Percentiles rank a stretch among this genome's conserved stretches.
phyloP scores from a whole-genome alignment of 176 grass and related monocot species.

The Calamus simplicifolius region DNA sequence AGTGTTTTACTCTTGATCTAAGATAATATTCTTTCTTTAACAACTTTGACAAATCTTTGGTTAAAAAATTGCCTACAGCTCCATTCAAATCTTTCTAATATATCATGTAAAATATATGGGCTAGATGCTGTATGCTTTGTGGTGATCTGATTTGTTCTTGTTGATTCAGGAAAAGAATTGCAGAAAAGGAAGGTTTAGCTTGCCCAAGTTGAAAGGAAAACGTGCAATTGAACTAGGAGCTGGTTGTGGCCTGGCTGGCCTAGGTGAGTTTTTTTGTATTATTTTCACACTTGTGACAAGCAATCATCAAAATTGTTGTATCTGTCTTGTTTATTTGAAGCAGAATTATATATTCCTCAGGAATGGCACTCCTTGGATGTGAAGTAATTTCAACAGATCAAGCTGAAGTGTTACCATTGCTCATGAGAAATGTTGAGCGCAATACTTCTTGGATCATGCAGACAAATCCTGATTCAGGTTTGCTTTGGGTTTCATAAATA shows the following conservation, averaged over 20 bases:
- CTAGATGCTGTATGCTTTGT: neutral
- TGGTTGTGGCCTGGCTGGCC: slow-evolving; percentile 86
- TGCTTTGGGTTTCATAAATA: neutral
- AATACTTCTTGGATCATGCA: slow-evolving; percentile 77
- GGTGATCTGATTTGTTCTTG: neutral
- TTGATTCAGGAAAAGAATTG: slow-evolving; percentile 75
- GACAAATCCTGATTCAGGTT: slow-evolving; percentile 71
- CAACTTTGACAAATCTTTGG: no score
- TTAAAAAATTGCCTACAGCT: no score
- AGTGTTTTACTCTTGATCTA: no score
- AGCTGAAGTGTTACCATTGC: slow-evolving; percentile 78
- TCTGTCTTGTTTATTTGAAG: neutral
- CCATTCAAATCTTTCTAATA: no score
- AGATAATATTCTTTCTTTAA: no score
- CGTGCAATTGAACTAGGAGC: slow-evolving; percentile 79
- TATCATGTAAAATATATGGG: neutral
- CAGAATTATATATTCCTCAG: slow-evolving; percentile 30
- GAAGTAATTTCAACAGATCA: slow-evolving; percentile 79
- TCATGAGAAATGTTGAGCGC: slow-evolving; percentile 79
- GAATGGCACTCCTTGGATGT: slow-evolving; percentile 84
- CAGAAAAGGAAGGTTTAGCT: slow-evolving; percentile 84
- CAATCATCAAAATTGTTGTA: neutral
- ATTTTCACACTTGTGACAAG: neutral
- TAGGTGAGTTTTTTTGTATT: slow-evolving; percentile 36
- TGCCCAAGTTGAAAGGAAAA: slow-evolving; percentile 84